Percentiles rank a stretch among this genome's conserved stretches.
Conservation (phyloP, 345 rosid genomes). For the Cardamine resedifolia region DNA sequence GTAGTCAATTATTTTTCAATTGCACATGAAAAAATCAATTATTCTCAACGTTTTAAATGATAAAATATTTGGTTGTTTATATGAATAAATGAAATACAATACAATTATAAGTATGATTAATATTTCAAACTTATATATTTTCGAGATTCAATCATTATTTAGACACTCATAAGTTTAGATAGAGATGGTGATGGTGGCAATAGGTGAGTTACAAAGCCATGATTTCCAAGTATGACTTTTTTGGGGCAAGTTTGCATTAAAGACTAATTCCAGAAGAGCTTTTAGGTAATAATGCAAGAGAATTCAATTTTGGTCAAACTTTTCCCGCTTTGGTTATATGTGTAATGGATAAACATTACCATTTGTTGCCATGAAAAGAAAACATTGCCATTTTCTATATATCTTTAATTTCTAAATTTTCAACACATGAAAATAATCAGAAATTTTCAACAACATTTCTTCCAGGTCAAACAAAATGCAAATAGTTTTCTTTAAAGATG, state of each 20-base stretch:
- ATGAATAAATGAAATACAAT: too few species aligned
- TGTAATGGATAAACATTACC: slow-evolving; percentile 30
- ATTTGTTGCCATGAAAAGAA: slow-evolving; percentile 20
- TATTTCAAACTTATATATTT: neutral
- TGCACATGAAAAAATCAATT: too few species aligned
- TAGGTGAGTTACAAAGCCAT: slow-evolving; percentile 19
- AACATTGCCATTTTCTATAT: neutral
- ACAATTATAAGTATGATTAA: neutral
- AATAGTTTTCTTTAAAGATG: too few species aligned
- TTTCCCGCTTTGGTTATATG: slow-evolving; percentile 14
- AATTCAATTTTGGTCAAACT: slow-evolving; percentile 16
- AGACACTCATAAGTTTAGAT: slow-evolving; percentile 2
- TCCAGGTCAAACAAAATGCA: too few species aligned
- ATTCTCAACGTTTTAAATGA: too few species aligned
- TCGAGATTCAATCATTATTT: neutral
- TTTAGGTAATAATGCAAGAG: slow-evolving; percentile 22
- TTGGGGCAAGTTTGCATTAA: slow-evolving; percentile 25
- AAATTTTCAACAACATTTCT: too few species aligned
- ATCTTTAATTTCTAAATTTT: neutral
- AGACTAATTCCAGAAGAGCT: slow-evolving; percentile 12
- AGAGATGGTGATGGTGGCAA: neutral
- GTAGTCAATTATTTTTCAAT: too few species aligned
- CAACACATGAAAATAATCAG: neutral
- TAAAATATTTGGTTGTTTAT: too few species aligned
- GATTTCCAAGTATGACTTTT: slow-evolving; percentile 28